A percentile compares a stretch with the other conserved stretches of the same genome.
Evolutionary conservation across 305 asterid genomes (phyloP).

Genomic region (Fraxinus paxiana): DNA sequence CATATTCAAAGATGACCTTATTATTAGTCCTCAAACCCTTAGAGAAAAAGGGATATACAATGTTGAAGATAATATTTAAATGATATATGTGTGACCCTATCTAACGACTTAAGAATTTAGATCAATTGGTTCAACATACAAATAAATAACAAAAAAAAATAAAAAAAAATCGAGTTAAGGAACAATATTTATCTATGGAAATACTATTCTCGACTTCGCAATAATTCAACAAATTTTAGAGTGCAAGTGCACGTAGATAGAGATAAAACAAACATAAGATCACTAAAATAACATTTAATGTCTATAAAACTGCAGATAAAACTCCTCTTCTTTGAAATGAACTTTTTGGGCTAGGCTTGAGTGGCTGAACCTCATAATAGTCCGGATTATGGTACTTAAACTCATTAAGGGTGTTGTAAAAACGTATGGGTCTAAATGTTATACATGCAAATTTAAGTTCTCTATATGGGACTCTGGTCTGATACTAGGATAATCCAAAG

Average conservation of each 20-base stretch:
- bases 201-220: neutral
- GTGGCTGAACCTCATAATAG: neutral
- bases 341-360: neutral
- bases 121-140: neutral
- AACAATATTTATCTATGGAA: neutral
- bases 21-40: neutral
- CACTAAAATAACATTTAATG: neutral
- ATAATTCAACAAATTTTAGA: neutral
- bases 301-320: neutral
- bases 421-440: neutral
- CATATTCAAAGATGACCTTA: neutral
- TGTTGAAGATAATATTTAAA: neutral
- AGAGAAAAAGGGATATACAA: neutral
- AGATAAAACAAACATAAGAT: neutral
- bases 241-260: neutral
- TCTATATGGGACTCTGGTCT: neutral
- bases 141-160: neutral
- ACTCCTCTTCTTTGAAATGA: neutral
- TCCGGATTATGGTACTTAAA: neutral
- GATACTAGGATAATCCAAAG: neutral
- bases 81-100: neutral
- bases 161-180: neutral
- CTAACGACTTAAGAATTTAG: neutral
- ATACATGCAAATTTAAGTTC: neutral
- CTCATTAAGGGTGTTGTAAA: neutral